phyloP scores from a whole-genome alignment of 2,329 filamentous ascomycete species.

The Calonectria pseudoturangicola region DNA sequence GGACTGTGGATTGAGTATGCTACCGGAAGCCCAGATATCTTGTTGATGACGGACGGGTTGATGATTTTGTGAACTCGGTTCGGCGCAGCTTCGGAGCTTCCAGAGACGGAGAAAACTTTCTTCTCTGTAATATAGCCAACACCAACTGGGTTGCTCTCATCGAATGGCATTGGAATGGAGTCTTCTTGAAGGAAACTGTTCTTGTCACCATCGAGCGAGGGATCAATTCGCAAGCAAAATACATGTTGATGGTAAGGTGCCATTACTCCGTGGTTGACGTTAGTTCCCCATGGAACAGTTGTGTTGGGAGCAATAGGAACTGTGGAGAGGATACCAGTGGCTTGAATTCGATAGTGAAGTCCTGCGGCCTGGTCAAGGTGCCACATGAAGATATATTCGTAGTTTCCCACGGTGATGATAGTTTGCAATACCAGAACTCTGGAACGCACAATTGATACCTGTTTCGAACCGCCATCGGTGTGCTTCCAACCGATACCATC shows the following conservation, averaged over 20 bases:
- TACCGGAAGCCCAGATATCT: constrained; percentile 13
- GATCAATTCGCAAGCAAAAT: constrained; percentile 39
- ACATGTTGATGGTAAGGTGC: constrained; percentile 41
- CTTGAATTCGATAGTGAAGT: constrained; percentile 36
- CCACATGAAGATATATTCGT: constrained; percentile 28
- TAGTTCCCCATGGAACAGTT: constrained; percentile 32
- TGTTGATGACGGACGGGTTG: constrained; percentile 33
- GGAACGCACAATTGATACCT: constrained; percentile 75
- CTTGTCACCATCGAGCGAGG: constrained; percentile 36
- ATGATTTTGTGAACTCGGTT: constrained; percentile 37
- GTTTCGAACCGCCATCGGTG: constrained; percentile 78
- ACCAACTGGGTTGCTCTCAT: constrained; percentile 34
- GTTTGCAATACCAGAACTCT: constrained; percentile 80
- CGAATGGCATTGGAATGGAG: constrained; percentile 26
- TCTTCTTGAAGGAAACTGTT: constrained; percentile 39
- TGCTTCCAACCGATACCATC: constrained; percentile 85
- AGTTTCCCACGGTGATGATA: constrained; percentile 74
- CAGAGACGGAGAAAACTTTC: constrained; percentile 9
- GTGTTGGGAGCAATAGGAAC: constrained; percentile 22
- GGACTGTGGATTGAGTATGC: constrained; percentile 28
- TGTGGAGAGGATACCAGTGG: constrained; percentile 39
- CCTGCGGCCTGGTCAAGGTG: constrained; percentile 34
- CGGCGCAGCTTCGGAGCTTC: constrained; percentile 24
- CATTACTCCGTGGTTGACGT: constrained; percentile 36
- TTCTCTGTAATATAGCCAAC: constrained; percentile 31